phyloP scores from a whole-genome alignment of 768 basidiomycete species.

The Erythrobasidium yunnanense region DNA sequence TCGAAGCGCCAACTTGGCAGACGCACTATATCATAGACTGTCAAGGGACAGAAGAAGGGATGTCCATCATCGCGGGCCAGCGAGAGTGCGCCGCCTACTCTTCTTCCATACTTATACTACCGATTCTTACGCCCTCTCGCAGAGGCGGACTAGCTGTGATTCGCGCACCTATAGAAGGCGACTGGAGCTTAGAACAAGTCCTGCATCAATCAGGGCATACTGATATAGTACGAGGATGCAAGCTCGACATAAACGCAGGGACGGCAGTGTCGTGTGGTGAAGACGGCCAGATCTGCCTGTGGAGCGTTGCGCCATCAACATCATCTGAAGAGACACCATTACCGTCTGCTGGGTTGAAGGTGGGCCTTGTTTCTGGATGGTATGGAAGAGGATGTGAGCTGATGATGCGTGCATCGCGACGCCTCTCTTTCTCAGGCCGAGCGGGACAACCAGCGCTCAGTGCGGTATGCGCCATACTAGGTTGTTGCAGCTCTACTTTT shows the following conservation, averaged over 20 bases:
- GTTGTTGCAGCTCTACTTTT: background rate
- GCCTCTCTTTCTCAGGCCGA: background rate
- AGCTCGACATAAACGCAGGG: constrained; percentile 28
- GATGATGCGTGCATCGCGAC: no score
- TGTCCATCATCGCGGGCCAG: constrained; percentile 32
- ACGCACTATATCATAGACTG: constrained; percentile 37
- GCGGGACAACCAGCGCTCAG: background rate
- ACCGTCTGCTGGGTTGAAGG: background rate
- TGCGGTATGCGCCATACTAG: constrained; percentile 18
- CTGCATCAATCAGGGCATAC: constrained; percentile 31
- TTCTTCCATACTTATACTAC: no score
- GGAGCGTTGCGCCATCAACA: constrained; percentile 7
- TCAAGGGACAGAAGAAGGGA: constrained; percentile 27
- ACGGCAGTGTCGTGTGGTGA: constrained; percentile 34
- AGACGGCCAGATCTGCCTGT: constrained; percentile 35
- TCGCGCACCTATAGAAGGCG: constrained; percentile 21
- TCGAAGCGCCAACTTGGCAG: constrained; percentile 33
- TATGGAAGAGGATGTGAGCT: background rate
- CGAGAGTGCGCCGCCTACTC: constrained; percentile 19
- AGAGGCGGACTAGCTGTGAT: constrained; percentile 34
- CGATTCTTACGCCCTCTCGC: background rate
- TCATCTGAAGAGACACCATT: background rate
- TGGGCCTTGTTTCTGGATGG: background rate
- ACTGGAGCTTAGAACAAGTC: constrained; percentile 33
- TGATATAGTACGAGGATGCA: constrained; percentile 34